Conservation (phyloP, 1,284 basidiomycete genomes). For the Rhizoctonia solani region DNA sequence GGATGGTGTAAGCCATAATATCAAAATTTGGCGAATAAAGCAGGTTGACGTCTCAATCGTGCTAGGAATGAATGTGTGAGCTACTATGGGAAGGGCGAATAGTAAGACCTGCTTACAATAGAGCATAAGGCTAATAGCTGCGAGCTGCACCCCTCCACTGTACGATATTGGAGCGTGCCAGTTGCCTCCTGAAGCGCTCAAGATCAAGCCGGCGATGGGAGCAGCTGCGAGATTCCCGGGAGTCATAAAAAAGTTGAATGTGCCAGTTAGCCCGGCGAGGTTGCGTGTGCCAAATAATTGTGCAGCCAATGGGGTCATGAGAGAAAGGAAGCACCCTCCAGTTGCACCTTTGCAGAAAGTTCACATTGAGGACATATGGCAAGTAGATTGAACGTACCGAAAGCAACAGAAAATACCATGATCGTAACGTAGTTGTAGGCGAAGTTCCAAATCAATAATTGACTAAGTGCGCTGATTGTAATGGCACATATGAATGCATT, state of each 20-base stretch:
- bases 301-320: conserved; percentile 40
- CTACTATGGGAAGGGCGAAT: not conserved
- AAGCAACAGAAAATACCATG: conserved; percentile 40
- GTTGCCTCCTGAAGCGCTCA: conserved; percentile 38
- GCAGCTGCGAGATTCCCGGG: conserved; percentile 39
- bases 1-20: too few species aligned
- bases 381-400: conserved; percentile 33
- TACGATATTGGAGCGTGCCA: conserved; percentile 40
- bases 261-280: conserved; percentile 41
- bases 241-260: conserved; percentile 39
- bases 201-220: conserved; percentile 39
- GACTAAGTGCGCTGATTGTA: conserved; percentile 39
- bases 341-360: not conserved
- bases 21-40: conserved; percentile 9
- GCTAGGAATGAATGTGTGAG: conserved; percentile 2
- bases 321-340: conserved; percentile 30
- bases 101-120: conserved; percentile 32
- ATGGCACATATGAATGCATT: conserved; percentile 41
- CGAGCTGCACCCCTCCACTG: conserved; percentile 38
- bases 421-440: conserved; percentile 40
- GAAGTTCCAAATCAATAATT: conserved; percentile 42
- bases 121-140: conserved; percentile 34
- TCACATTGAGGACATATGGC: not conserved
- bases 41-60: conserved; percentile 23
- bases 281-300: conserved; percentile 41